Base-by-base conservation (phyloP, 208 protist genomes). In the Leishmania braziliensis region DNA sequence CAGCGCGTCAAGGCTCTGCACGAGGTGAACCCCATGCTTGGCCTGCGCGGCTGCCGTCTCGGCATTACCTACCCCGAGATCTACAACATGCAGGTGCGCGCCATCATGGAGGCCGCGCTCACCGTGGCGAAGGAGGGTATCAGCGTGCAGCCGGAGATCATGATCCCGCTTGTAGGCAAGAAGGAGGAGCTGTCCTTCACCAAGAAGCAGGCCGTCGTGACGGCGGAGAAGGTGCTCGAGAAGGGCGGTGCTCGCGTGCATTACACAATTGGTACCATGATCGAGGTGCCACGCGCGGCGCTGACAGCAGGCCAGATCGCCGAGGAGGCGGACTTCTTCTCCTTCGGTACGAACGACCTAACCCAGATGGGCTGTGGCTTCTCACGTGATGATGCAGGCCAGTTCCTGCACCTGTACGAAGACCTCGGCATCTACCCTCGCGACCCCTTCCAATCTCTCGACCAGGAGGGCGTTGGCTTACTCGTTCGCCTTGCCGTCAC, bases 331-430 rank as follows among this genome's bases (percentile, higher is more conserved):
- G 95, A 99, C 78, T 99, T 98, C 96, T 99, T 99, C 86, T 99
- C 96, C 50, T 98, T 99, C 86, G 98, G 98, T 66, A 99, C 98
- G 63, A 99, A 99, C 91, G 98, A 99, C 79, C 90, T 99, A 63
- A 99, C 98, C 66, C 98, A 99, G 90, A 98, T 98, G 92, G 98
- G 97, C 79, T 98, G 97, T 82, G 97, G 97, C 80, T 98, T 98
- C 89, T 99, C 98, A 14, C 95, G 98, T 80, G 98, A 99, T 88
- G 98, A 99, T 87, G 89, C 96, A 53, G 95, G 88, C 39, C 89
- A 90, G 66, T 99, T 99, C 95, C 87, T 99, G 77, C 85, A 89
- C 73, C 86, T 95, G 75, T 99, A 99, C 85, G 81, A 95, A 81
- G 89, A 98, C n/a, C 80, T 96, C 53, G 95, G 91, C 77, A 94